phyloP scores from a whole-genome alignment of 768 basidiomycete species.

The Rhodotorula taiwanensis region DNA sequence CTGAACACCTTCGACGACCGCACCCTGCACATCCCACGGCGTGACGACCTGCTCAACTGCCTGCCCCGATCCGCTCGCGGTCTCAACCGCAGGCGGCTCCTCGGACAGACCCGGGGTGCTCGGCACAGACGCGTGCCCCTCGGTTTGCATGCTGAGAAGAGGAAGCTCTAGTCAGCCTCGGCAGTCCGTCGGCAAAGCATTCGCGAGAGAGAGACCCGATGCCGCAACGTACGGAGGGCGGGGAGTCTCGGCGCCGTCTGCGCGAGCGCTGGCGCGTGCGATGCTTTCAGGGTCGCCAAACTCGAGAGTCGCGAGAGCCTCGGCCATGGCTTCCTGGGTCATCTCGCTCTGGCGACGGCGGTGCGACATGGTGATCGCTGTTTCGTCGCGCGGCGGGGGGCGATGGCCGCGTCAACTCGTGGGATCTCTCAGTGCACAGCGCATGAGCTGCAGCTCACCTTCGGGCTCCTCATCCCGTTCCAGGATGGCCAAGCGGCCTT shows the following conservation, averaged over 20 bases:
- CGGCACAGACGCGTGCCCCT: slow-evolving; percentile 19
- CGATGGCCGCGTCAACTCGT: not conserved
- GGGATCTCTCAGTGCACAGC: too few relatives aligned
- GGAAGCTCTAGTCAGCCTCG: not conserved
- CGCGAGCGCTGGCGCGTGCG: slow-evolving; percentile 33
- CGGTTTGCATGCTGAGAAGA: slow-evolving; percentile 4
- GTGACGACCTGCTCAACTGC: slow-evolving; percentile 53
- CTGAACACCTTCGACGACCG: slow-evolving; percentile 79
- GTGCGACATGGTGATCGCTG: slow-evolving; percentile 35
- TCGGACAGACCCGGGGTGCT: slow-evolving; percentile 14
- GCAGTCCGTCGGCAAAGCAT: too few relatives aligned
- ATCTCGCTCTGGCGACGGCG: slow-evolving; percentile 31
- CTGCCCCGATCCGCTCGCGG: slow-evolving; percentile 4
- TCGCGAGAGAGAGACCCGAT: too few relatives aligned
- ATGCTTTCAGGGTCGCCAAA: slow-evolving; percentile 34
- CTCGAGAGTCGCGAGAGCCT: slow-evolving; percentile 31
- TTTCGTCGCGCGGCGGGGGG: too few relatives aligned
- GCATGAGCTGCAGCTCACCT: not conserved
- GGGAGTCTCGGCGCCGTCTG: slow-evolving; percentile 36
- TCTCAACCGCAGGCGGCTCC: slow-evolving; percentile 20
- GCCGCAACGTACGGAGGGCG: slow-evolving; percentile 29
- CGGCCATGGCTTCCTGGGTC: slow-evolving; percentile 36
- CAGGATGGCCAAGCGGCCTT: slow-evolving; percentile 9
- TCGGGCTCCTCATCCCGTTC: slow-evolving; percentile 7
- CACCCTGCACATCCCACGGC: slow-evolving; percentile 96